Evolutionary conservation across 148 eudicot genomes (phyloP).

Genomic region (Rhododendron mucronatum): DNA sequence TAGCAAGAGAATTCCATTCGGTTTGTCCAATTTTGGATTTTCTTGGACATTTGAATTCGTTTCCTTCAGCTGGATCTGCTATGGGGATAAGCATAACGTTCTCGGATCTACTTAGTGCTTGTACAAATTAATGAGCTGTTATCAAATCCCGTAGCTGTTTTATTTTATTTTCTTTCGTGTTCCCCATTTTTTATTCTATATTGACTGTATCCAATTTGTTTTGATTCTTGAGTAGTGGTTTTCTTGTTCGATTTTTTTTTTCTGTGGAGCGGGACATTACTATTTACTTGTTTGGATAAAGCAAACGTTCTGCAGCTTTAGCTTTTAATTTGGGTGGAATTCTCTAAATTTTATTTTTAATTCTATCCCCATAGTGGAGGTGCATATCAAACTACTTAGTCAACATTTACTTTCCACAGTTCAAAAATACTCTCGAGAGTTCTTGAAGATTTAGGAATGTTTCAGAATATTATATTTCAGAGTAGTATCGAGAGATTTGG

Average conservation of each 20-base stretch:
- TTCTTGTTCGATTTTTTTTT: neutral
- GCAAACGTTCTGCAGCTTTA: neutral
- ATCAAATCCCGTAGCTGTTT: neutral
- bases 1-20: neutral
- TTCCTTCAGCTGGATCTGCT: neutral
- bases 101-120: neutral
- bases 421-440: no score
- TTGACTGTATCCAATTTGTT: neutral
- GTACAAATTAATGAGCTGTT: neutral
- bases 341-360: neutral
- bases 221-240: neutral
- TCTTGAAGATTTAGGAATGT: no score
- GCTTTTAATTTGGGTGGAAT: neutral
- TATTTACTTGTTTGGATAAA: neutral
- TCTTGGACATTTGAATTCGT: neutral
- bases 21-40: neutral
- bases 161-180: neutral
- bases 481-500: no score
- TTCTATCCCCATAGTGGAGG: neutral
- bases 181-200: neutral
- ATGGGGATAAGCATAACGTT: neutral
- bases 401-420: no score
- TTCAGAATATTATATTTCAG: no score
- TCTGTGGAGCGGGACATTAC: neutral
- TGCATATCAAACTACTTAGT: neutral